phyloP scores from a whole-genome alignment of 2,329 filamentous ascomycete species.

The Trichoderma sp. region DNA sequence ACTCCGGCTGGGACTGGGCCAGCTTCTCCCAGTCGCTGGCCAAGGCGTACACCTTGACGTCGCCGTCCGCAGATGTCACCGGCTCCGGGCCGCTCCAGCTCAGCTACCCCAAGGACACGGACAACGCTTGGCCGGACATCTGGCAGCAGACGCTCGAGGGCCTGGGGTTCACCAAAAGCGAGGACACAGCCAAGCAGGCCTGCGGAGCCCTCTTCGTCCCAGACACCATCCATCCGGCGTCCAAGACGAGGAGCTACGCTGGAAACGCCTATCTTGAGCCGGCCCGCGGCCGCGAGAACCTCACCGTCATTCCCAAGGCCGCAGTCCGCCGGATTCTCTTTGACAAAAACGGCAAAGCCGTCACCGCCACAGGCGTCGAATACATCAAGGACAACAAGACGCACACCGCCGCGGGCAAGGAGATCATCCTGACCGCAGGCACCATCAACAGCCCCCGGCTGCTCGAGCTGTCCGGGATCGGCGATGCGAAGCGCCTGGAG shows the following conservation, averaged over 20 bases:
- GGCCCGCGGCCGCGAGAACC: slow-evolving; percentile 38
- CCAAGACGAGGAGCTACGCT: slow-evolving; percentile 40
- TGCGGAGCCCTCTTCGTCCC: slow-evolving; percentile 40
- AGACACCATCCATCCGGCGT: slow-evolving; percentile 38
- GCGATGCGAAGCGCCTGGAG: slow-evolving; percentile 40
- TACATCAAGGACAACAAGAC: slow-evolving; percentile 26
- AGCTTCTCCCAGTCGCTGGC: slow-evolving; percentile 34
- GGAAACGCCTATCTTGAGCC: slow-evolving; percentile 40
- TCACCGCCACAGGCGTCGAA: slow-evolving; percentile 33
- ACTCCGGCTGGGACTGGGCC: slow-evolving; percentile 35
- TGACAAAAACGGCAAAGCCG: background rate
- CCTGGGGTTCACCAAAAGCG: slow-evolving; percentile 3
- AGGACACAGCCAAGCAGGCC: slow-evolving; percentile 37
- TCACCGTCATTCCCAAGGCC: slow-evolving; percentile 41
- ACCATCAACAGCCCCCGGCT: slow-evolving; percentile 47
- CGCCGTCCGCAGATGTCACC: slow-evolving; percentile 30
- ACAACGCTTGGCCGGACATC: slow-evolving; percentile 10
- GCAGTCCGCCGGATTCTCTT: slow-evolving; percentile 41
- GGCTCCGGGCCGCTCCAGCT: slow-evolving; percentile 38
- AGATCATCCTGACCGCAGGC: slow-evolving; percentile 49
- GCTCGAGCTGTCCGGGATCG: slow-evolving; percentile 49
- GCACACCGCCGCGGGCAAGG: slow-evolving; percentile 37
- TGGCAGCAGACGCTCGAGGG: slow-evolving; percentile 12
- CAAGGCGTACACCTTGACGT: slow-evolving; percentile 41
- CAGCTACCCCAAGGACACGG: slow-evolving; percentile 12